Base-by-base conservation (phyloP, 257 asterid genomes). In the Coffea eugenioides region DNA sequence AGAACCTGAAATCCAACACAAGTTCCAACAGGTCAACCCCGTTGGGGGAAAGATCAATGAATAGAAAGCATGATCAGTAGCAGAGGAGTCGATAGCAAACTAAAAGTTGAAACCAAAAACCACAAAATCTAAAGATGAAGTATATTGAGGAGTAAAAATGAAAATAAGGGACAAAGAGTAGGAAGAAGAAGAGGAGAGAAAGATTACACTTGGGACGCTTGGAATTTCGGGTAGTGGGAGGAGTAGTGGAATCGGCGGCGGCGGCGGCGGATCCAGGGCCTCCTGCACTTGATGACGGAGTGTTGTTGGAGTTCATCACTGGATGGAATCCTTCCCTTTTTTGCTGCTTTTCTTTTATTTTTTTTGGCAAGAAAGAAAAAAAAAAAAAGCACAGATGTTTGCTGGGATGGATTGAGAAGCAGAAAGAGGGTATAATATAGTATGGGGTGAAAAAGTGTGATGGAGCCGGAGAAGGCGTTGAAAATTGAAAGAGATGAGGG, bases 161-260 rank as follows among this genome's bases (percentile, higher is more conserved):
- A 18, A 23, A 56, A 25, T n/a, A 4, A 59, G 23, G 45, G 64
- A 43, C 4, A 64, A 10, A 71, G 48, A 45, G 10, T 43, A 7
- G 8, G 31, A 21, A 59, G 66, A 59, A 1, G 39, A 39, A 43
- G 67, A 34, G 51, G 13, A 67, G 49, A 49, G 75, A 75, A 77
- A 69, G 25, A 36, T 80, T 79, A 94, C 98, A 95, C 86, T 95
- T 93, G 45, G 99, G 97, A 49, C 99, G 83, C 92, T 90, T 93
- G 78, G 99, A 95, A 83, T 88, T 91, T 77, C 97, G 88, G 84
- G 94, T 85, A 48, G 92, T 83, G 34, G 91, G 83, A 16, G 89
- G 85, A 20, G 88, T 54, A 9, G 89, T 49, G 15, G 93, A 79
- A 81, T 93, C 98, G 84, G 89, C 93, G 82, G 43, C 43, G 43